Conservation (phyloP, 441 rosid species). For the Brassica balearica region DNA sequence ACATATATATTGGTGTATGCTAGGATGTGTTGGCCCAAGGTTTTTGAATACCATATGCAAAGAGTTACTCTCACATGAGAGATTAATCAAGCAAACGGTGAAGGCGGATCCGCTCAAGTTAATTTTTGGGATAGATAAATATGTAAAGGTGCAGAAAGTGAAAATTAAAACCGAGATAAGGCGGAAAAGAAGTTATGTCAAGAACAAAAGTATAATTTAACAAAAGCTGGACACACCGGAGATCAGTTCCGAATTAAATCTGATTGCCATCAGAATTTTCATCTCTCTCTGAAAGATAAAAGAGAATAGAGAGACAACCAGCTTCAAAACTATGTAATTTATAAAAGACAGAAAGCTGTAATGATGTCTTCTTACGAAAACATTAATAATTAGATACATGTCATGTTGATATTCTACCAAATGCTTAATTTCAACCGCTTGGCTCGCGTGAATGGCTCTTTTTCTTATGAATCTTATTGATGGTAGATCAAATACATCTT, state of each 20-base stretch:
- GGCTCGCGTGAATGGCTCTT: neutral
- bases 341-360: neutral
- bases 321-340: constrained; percentile 35
- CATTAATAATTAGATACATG: neutral
- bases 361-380: neutral
- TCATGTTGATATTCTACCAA: neutral
- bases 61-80: neutral
- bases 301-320: neutral
- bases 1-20: neutral
- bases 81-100: neutral
- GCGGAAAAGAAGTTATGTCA: neutral
- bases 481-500: neutral
- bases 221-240: neutral
- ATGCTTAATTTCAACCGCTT: neutral
- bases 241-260: neutral
- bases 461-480: neutral
- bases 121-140: neutral
- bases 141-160: neutral
- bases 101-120: neutral
- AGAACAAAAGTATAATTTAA: neutral
- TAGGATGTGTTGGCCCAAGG: neutral
- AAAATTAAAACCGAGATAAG: neutral
- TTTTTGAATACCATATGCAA: neutral
- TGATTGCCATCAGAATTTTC: neutral
- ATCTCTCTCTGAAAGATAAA: neutral